Base-by-base conservation (phyloP, 306 rosid genomes). In the Phaseolus lunatus region DNA sequence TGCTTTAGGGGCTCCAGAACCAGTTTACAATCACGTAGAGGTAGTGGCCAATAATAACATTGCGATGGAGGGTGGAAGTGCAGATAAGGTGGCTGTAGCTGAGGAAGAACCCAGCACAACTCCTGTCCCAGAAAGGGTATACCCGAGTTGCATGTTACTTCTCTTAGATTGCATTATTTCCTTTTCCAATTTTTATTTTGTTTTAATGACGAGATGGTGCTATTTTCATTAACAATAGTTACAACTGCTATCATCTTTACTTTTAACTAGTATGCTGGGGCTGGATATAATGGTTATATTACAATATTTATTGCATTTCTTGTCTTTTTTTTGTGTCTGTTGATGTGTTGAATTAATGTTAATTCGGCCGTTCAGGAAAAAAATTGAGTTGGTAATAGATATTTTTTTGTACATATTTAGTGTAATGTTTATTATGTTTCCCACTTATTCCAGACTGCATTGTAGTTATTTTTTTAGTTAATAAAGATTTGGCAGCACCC, bases 71-170 rank as follows among this genome's bases (percentile, higher is more conserved):
- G 97, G 96, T 62, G 95, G 89, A 77, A 93, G 93, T 54, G 93
- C 85, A 4, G 98, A 93, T 19, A 93, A 93, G 90, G 84, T 73
- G 27, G 67, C 73, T 53, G 97, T 48, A 68, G 95, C 89, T 39
- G 97, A 93, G 77, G 98, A 93, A 78, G 98, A 93, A 69, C 50
- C 97, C 78, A 81, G 80, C 86, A 73, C 93, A 27, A 75, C 98
- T 26, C 95, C 98, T 18, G 88, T 93, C 76, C 98, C 97, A 3
- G 98, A 93, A 74, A 87, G 90, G 98, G 98, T 93, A 93, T 74
- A 16, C 3, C 72, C 66, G 15, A 35, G 11, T 68, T 82, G 65
- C 81, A 41, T 37, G 14, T 69, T 83, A 3, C 79, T 62, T 76
- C 27, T 66, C 58, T 57, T 78, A 39, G 35, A 59, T 41, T 75